phyloP scores from a whole-genome alignment of 768 basidiomycete species.

The Dentipellis sp. region DNA sequence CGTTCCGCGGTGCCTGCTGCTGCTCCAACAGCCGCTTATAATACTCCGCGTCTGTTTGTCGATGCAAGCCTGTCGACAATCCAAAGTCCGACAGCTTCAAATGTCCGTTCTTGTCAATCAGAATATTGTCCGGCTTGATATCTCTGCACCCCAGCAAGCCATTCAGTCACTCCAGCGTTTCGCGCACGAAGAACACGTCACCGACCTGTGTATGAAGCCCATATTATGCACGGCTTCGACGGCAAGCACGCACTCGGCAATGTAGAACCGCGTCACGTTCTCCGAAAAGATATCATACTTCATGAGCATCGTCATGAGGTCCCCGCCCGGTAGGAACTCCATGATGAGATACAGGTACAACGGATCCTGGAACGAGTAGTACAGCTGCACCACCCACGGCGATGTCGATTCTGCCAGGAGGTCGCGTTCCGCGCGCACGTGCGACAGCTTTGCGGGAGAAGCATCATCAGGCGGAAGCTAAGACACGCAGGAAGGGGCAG shows the following conservation, averaged over 20 bases:
- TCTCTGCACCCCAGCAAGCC: slow-evolving; percentile 43
- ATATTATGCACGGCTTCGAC: slow-evolving; percentile 97
- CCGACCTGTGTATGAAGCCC: slow-evolving; percentile 95
- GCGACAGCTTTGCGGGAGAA: slow-evolving; percentile 60
- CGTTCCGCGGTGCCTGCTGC: slow-evolving; percentile 34
- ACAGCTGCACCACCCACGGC: slow-evolving; percentile 93
- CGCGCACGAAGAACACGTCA: too few relatives aligned
- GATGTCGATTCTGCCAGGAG: slow-evolving; percentile 94
- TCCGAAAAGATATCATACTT: slow-evolving; percentile 99
- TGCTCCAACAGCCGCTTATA: slow-evolving; percentile 81
- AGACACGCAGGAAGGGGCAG: slow-evolving; percentile 11
- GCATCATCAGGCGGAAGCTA: not conserved
- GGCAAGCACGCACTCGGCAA: slow-evolving; percentile 93
- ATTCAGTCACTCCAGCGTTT: too few relatives aligned
- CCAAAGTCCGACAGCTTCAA: slow-evolving; percentile 98
- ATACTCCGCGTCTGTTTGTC: slow-evolving; percentile 92
- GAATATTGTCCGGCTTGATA: slow-evolving; percentile 98
- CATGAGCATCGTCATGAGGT: slow-evolving; percentile 99
- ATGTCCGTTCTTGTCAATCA: slow-evolving; percentile 96
- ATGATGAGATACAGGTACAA: slow-evolving; percentile 93
- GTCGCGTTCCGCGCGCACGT: slow-evolving; percentile 96
- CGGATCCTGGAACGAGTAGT: slow-evolving; percentile 94
- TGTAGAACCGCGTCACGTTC: slow-evolving; percentile 98
- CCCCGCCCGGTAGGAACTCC: slow-evolving; percentile 98
- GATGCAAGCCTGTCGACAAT: slow-evolving; percentile 96